Evolutionary conservation across 176 grass and related monocot genomes (phyloP).

Genomic region (Rhipidocladum racemiflorum): DNA sequence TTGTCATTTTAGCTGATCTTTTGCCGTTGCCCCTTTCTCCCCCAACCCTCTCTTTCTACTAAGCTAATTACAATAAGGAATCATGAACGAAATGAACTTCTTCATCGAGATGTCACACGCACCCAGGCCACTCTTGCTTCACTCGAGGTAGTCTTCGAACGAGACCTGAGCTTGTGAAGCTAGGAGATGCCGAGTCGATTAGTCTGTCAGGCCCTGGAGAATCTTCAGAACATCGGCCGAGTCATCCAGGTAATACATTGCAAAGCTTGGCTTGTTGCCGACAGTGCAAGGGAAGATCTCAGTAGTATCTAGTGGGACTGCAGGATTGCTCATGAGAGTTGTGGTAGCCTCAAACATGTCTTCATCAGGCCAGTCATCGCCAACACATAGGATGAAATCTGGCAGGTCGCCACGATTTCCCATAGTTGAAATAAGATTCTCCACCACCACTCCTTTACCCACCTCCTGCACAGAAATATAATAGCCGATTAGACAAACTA

Average conservation of each 20-base stretch:
- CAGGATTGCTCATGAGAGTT: neutral
- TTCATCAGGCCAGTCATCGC: constrained; percentile 67
- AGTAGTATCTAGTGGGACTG: neutral
- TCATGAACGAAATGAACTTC: constrained; percentile 18
- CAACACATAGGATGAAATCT: constrained; percentile 60
- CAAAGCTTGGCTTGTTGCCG: constrained; percentile 67
- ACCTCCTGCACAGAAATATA: constrained; percentile 39
- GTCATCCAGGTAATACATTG: constrained; percentile 67
- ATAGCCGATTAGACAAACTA: neutral
- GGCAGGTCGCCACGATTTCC: constrained; percentile 29
- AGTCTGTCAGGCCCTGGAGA: constrained; percentile 33
- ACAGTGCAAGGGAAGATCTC: constrained; percentile 62
- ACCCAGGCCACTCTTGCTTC: neutral
- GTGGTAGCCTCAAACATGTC: constrained; percentile 59
- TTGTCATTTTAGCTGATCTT: neutral
- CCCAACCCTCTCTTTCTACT: constrained; percentile 1
- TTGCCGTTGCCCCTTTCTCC: neutral
- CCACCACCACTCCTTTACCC: constrained; percentile 49
- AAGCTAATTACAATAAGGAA: constrained; percentile 23
- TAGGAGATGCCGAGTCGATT: neutral
- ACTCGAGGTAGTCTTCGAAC: constrained; percentile 35
- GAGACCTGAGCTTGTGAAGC: constrained; percentile 22
- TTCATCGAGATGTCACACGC: neutral
- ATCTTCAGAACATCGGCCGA: constrained; percentile 51
- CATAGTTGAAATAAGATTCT: constrained; percentile 37